These are phyloP conservation scores for Suhomyces coccinellae DNA, from an alignment of 1,139 yeast genomes.

Conservation along the genomic window DNA sequence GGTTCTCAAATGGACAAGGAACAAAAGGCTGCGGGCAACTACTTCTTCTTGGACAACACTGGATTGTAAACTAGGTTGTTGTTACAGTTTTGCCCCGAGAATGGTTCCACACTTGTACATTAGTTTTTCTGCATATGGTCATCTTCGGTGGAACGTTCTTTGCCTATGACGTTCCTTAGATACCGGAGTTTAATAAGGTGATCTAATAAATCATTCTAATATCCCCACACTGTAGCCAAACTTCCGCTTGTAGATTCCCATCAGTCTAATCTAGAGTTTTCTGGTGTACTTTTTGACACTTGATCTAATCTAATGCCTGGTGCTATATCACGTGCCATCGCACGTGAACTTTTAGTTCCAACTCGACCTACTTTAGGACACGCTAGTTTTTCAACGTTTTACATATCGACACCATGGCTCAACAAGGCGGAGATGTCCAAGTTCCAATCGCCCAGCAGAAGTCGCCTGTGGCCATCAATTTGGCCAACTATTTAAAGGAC, in stretches of 20 bases:
- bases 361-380: conserved; percentile 5
- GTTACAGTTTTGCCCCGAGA: conserved; percentile 4
- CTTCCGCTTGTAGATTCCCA: too few species aligned
- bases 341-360: background rate
- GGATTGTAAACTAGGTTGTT: conserved; percentile 36
- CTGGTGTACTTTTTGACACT: too few species aligned
- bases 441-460: conserved; percentile 20
- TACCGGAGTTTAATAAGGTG: conserved; percentile 2
- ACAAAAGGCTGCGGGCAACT: conserved; percentile 88
- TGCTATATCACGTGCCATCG: background rate
- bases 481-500: conserved; percentile 73
- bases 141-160: conserved; percentile 13
- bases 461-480: conserved; percentile 47
- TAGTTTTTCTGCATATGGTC: conserved; percentile 16
- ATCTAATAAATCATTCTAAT: background rate
- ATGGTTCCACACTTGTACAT: conserved; percentile 13
- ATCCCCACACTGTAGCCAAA: background rate
- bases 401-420: conserved; percentile 12
- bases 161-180: conserved; percentile 16
- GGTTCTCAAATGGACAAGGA: conserved; percentile 99
- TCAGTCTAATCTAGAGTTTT: too few species aligned
- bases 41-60: conserved; percentile 83
- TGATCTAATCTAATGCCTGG: background rate
- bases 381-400: conserved; percentile 10
- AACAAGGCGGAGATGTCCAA: conserved; percentile 14